Percentiles rank a stretch among this genome's conserved stretches.
Conservation (phyloP, 1,284 basidiomycete species). For the Ganoderma sinense region DNA sequence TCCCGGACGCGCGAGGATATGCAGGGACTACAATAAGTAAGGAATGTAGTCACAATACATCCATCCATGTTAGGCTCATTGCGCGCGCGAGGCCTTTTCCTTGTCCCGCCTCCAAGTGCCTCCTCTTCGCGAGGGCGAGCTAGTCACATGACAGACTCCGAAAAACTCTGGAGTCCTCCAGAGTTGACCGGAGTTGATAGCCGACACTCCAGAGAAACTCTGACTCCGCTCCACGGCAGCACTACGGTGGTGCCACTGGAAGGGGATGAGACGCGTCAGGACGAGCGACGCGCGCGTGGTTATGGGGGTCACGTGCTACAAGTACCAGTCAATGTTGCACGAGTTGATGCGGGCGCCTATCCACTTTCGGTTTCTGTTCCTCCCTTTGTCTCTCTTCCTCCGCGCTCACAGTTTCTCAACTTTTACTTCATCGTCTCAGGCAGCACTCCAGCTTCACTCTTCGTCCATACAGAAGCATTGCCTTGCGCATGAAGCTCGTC, state of each 20-base stretch:
- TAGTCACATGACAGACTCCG: too few species aligned
- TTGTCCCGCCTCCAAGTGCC: too few species aligned
- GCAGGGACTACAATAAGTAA: too few species aligned
- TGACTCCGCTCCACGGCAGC: too few species aligned
- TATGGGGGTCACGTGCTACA: conserved; percentile 3
- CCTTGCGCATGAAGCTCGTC: conserved; percentile 28
- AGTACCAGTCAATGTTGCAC: conserved; percentile 7
- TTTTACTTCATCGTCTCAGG: not conserved
- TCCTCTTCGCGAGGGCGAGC: too few species aligned
- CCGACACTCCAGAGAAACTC: too few species aligned
- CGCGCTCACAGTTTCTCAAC: not conserved
- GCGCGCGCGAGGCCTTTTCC: too few species aligned
- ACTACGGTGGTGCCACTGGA: not conserved
- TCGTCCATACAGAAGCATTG: not conserved
- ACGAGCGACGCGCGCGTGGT: not conserved
- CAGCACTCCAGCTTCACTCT: not conserved
- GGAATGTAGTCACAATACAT: too few species aligned
- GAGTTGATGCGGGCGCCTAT: not conserved
- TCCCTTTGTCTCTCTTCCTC: conserved; percentile 3
- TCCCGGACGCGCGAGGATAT: too few species aligned
- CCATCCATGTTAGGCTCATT: too few species aligned
- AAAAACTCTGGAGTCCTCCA: not conserved
- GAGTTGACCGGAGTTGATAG: not conserved
- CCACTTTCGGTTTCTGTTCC: not conserved
- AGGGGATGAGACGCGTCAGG: not conserved